Conservation (phyloP, 306 rosid species). For the Parietaria judaica region DNA sequence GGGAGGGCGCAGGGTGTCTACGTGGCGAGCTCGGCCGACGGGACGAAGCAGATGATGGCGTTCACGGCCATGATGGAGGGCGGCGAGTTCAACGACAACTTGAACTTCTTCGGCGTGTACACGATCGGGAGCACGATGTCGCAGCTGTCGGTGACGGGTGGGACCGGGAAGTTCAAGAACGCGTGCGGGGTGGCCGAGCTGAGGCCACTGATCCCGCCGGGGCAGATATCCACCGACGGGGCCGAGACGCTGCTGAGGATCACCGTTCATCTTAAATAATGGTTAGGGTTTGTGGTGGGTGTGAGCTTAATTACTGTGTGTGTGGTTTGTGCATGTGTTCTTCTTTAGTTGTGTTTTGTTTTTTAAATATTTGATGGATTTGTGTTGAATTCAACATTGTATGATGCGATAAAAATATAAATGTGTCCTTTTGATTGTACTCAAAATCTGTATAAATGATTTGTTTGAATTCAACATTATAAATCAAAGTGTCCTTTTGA, state of each 20-base stretch:
- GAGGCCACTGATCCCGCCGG: constrained; percentile 76
- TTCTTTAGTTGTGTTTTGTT: constrained; percentile 10
- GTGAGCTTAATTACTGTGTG: constrained; percentile 4
- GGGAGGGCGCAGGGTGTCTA: constrained; percentile 89
- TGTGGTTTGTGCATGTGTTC: constrained; percentile 1
- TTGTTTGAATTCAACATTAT: too few relatives aligned
- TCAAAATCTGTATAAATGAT: too few relatives aligned
- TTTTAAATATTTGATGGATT: constrained; percentile 5
- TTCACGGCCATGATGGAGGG: constrained; percentile 87
- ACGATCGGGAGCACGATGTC: constrained; percentile 72
- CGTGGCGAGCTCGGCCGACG: constrained; percentile 91
- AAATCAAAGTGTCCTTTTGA: neutral
- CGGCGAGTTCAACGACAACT: constrained; percentile 83
- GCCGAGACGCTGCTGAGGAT: constrained; percentile 87
- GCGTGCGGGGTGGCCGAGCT: constrained; percentile 79
- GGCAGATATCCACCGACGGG: constrained; percentile 75
- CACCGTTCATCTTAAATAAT: constrained; percentile 48
- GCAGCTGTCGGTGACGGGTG: constrained; percentile 63
- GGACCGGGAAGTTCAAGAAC: constrained; percentile 85
- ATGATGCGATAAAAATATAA: neutral
- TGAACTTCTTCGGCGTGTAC: constrained; percentile 73
- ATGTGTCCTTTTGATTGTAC: neutral
- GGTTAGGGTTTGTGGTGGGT: constrained; percentile 6
- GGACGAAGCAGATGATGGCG: constrained; percentile 77
- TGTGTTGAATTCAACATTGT: neutral